Conservation (phyloP, 1,139 yeast species). For the Suhomyces panamericanus region DNA sequence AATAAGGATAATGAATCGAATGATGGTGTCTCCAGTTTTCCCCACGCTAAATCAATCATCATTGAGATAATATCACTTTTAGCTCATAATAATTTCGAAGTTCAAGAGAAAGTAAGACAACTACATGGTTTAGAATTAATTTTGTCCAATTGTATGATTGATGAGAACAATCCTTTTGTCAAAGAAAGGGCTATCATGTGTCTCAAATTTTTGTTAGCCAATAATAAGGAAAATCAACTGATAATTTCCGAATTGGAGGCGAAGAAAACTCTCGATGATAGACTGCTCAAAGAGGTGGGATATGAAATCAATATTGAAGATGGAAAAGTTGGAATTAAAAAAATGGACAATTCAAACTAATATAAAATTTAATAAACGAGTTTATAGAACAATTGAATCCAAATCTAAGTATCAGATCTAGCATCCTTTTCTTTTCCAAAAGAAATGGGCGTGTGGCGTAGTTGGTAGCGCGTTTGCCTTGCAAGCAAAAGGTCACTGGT, state of each 20-base stretch:
- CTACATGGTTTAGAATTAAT: slow-evolving; percentile 69
- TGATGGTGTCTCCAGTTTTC: slow-evolving; percentile 19
- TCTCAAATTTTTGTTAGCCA: slow-evolving; percentile 62
- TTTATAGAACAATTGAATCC: too few species aligned
- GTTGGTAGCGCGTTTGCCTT: slow-evolving; percentile 72
- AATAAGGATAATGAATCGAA: slow-evolving; percentile 5
- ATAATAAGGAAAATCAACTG: slow-evolving; percentile 67
- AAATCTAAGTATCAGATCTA: too few species aligned
- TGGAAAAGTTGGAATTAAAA: slow-evolving; percentile 33
- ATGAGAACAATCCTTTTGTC: slow-evolving; percentile 83
- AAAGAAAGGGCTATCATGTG: slow-evolving; percentile 85
- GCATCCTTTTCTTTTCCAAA: background rate
- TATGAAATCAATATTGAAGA: slow-evolving; percentile 39
- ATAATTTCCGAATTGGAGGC: slow-evolving; percentile 61
- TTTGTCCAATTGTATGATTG: slow-evolving; percentile 80
- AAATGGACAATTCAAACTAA: background rate
- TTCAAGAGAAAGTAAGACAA: slow-evolving; percentile 69
- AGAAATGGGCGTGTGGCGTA: slow-evolving; percentile 62
- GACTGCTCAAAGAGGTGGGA: slow-evolving; percentile 40
- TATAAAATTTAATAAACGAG: background rate
- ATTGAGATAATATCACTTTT: slow-evolving; percentile 63
- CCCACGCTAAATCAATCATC: slow-evolving; percentile 59
- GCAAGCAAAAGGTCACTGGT: slow-evolving; percentile 68
- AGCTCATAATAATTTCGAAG: slow-evolving; percentile 47
- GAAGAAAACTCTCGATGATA: slow-evolving; percentile 32